phyloP scores from a whole-genome alignment of 1,284 basidiomycete genomes.

The Microbotryum silenes-acaulis region DNA sequence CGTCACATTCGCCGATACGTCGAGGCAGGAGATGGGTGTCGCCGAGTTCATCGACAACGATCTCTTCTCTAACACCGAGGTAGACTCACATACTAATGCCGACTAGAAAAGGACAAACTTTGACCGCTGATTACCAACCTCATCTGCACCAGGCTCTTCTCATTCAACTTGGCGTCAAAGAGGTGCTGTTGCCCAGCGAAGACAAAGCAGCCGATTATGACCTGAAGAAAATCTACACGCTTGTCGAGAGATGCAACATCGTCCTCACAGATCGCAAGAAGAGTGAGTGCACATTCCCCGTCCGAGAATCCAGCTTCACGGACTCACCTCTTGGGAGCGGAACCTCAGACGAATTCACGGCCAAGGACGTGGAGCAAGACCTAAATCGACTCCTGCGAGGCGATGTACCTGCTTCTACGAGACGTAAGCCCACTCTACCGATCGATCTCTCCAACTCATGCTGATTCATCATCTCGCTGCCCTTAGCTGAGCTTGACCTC shows the following conservation, averaged over 20 bases:
- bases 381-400: constrained; percentile 64
- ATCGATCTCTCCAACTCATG: background rate
- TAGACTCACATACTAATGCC: constrained; percentile 38
- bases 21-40: constrained; percentile 51
- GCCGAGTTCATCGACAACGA: constrained; percentile 93
- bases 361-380: constrained; percentile 77
- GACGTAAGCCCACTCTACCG: constrained; percentile 45
- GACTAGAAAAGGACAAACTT: background rate
- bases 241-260: constrained; percentile 82
- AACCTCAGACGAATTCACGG: constrained; percentile 66
- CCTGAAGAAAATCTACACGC: constrained; percentile 68
- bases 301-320: too few species aligned
- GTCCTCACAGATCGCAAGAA: constrained; percentile 82
- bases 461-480: constrained; percentile 4
- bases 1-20: constrained; percentile 51
- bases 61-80: constrained; percentile 90
- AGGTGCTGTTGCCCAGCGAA: constrained; percentile 58
- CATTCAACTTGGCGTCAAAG: constrained; percentile 94
- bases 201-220: constrained; percentile 63
- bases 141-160: constrained; percentile 63
- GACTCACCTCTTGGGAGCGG: too few species aligned
- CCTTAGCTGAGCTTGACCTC: constrained; percentile 65
- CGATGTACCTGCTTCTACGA: constrained; percentile 45
- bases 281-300: constrained; percentile 47
- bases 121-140: background rate